Conservation (phyloP, 2,329 filamentous ascomycete species). For the Colletotrichum filicis region DNA sequence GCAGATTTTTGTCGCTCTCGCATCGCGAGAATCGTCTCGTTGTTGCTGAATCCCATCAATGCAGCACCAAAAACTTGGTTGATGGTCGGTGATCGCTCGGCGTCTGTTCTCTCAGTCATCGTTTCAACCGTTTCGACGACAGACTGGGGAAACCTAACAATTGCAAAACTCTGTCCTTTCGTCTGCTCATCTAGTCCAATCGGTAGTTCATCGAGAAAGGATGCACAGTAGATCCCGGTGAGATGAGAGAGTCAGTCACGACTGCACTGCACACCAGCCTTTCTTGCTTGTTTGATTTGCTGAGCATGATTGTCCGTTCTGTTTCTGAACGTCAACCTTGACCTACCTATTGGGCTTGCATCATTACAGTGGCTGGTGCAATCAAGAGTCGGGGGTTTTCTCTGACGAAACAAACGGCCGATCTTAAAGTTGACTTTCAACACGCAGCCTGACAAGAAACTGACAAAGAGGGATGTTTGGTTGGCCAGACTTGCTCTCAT, state of each 20-base stretch:
- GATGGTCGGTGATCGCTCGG: neutral
- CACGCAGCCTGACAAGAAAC: slow-evolving; percentile 8
- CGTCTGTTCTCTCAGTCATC: neutral
- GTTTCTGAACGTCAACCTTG: neutral
- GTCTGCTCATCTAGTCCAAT: neutral
- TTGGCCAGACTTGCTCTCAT: neutral
- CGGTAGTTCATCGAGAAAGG: neutral
- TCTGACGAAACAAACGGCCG: slow-evolving; percentile 9
- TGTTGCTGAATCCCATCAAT: neutral
- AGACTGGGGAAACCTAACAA: slow-evolving; percentile 2
- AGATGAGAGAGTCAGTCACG: slow-evolving; percentile 1
- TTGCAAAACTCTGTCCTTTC: neutral
- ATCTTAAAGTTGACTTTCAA: neutral
- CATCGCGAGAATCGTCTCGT: neutral
- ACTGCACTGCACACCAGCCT: neutral
- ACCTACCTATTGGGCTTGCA: neutral
- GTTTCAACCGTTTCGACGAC: slow-evolving; percentile 30
- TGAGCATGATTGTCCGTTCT: neutral
- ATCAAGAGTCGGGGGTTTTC: neutral
- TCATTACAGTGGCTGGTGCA: too few relatives aligned
- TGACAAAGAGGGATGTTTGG: slow-evolving; percentile 1
- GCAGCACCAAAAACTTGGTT: neutral
- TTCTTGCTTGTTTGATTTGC: neutral
- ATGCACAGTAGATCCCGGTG: slow-evolving; percentile 11
- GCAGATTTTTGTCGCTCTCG: neutral